phyloP scores from a whole-genome alignment of 192 early-diverging fungal genomes.

The Lunasporangiospora selenospora region DNA sequence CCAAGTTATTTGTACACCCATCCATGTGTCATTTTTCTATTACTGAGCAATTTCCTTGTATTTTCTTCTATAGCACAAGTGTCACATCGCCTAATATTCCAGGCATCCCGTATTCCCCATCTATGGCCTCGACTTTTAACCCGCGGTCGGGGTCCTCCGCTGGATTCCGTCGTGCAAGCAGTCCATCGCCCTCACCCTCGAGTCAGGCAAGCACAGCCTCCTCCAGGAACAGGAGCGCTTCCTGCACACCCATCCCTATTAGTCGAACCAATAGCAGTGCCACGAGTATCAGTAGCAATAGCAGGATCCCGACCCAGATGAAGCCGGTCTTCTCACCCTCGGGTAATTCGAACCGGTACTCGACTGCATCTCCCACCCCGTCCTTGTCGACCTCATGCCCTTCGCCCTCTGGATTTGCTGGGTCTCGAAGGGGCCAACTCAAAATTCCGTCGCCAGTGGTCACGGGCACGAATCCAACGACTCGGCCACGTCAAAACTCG shows the following conservation, averaged over 20 bases:
- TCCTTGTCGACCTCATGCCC: too few relatives aligned
- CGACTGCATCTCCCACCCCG: constrained; percentile 5
- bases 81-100: constrained; percentile 37
- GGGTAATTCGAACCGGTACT: constrained; percentile 33
- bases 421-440: constrained; percentile 12
- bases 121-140: constrained; percentile 28
- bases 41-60: background rate
- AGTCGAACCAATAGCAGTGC: too few relatives aligned
- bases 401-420: too few relatives aligned
- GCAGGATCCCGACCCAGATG: constrained; percentile 5
- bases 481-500: constrained; percentile 8
- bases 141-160: constrained; percentile 20
- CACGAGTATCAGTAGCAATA: too few relatives aligned
- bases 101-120: constrained; percentile 35
- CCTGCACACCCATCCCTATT: constrained; percentile 26
- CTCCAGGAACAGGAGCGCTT: constrained; percentile 19
- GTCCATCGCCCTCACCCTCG: constrained; percentile 7
- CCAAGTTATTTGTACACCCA: too few relatives aligned
- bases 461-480: constrained; percentile 8
- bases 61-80: constrained; percentile 18
- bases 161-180: constrained; percentile 8
- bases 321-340: constrained; percentile 27
- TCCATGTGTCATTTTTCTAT: too few relatives aligned
- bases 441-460: constrained; percentile 34
- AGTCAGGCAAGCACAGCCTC: constrained; percentile 5